Evolutionary conservation across 176 grass and related monocot genomes (phyloP).

Genomic region (Puya raimondii): DNA sequence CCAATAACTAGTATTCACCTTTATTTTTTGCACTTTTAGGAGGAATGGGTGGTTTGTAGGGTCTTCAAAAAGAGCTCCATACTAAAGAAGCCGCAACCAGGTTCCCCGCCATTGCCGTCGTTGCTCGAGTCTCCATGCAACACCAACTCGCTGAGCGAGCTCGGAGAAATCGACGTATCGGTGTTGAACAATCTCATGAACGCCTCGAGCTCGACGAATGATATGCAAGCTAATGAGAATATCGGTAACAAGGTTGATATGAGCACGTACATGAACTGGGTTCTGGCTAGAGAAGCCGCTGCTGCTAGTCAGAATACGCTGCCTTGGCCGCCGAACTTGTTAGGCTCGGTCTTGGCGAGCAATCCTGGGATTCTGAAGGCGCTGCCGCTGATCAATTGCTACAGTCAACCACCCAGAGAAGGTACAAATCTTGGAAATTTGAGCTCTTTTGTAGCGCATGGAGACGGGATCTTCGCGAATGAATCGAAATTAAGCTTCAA

Average conservation of each 20-base stretch:
- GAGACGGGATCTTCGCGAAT: background rate
- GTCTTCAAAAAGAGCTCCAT: conserved; percentile 19
- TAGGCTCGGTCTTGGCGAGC: background rate
- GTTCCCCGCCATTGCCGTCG: background rate
- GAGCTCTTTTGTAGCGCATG: background rate
- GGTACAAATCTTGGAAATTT: background rate
- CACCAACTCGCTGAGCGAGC: conserved; percentile 8
- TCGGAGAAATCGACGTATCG: conserved; percentile 17
- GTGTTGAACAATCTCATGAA: conserved; percentile 14
- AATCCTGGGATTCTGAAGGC: conserved; percentile 13
- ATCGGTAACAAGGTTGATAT: background rate
- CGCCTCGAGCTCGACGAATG: background rate
- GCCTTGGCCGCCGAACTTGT: conserved; percentile 6
- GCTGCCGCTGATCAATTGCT: background rate
- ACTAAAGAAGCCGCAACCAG: background rate
- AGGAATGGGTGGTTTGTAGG: conserved; percentile 26
- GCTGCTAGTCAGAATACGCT: conserved; percentile 1
- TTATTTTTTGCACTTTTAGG: conserved; percentile 2
- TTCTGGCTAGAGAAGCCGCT: background rate
- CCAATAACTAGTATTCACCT: background rate
- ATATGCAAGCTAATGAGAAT: background rate
- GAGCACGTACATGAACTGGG: conserved; percentile 6
- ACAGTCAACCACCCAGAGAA: background rate
- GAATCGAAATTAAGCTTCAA: conserved; percentile 7
- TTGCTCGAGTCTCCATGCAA: conserved; percentile 24